phyloP scores from a whole-genome alignment of 345 rosid species.

The Brassica nigra region DNA sequence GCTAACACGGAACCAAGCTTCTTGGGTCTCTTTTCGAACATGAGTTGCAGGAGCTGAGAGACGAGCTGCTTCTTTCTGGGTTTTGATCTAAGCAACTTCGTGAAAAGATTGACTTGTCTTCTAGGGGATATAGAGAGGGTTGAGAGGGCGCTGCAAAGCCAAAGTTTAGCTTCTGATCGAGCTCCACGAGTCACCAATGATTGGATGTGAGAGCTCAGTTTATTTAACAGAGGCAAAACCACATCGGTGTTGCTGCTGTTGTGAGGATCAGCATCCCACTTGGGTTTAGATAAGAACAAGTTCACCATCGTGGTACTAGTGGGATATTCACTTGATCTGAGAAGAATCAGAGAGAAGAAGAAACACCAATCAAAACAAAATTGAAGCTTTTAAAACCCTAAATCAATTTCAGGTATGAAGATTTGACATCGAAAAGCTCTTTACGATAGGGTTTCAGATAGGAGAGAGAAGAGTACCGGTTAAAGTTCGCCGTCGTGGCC shows the following conservation, averaged over 20 bases:
- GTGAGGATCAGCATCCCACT: conserved; percentile 38
- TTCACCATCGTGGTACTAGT: conserved; percentile 24
- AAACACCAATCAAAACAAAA: not conserved
- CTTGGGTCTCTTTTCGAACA: conserved; percentile 58
- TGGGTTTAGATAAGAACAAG: conserved; percentile 55
- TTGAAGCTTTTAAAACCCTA: not conserved
- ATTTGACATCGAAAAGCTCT: not conserved
- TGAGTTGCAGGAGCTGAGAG: conserved; percentile 61
- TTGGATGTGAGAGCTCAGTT: conserved; percentile 60
- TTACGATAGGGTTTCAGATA: not conserved
- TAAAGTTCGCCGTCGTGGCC: not conserved
- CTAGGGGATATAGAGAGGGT: conserved; percentile 45
- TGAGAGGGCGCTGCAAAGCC: conserved; percentile 71
- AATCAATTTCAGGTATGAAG: not conserved
- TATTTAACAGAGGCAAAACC: conserved; percentile 50
- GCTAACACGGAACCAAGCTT: conserved; percentile 60
- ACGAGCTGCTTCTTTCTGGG: conserved; percentile 49
- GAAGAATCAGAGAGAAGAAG: not conserved
- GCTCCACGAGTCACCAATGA: conserved; percentile 58
- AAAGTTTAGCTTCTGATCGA: conserved; percentile 81
- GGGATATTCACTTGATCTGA: conserved; percentile 4
- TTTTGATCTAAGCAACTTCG: conserved; percentile 54
- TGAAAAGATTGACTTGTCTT: conserved; percentile 56
- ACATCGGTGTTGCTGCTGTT: conserved; percentile 38
- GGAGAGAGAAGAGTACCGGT: not conserved